Conservation (phyloP, 768 basidiomycete species). For the Pulveroboletus frians region DNA sequence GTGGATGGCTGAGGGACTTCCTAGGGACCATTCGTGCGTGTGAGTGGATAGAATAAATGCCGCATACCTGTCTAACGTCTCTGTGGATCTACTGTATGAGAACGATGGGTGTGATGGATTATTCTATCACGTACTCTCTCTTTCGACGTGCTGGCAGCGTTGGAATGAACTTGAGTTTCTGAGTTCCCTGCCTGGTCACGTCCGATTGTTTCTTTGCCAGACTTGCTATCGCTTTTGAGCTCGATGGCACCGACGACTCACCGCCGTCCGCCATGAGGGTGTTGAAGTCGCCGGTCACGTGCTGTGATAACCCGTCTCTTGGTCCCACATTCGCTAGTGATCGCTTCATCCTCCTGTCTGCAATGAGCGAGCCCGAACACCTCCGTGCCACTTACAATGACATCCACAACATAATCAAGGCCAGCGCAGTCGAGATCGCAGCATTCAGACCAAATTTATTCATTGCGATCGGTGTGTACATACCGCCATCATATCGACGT, state of each 20-base stretch:
- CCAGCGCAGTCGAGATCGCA: constrained; percentile 61
- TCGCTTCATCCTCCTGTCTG: background rate
- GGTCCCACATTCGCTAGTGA: too few species aligned
- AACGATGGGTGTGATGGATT: background rate
- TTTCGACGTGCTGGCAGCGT: constrained; percentile 70
- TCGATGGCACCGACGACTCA: constrained; percentile 18
- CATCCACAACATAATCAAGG: constrained; percentile 82
- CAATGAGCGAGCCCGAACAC: constrained; percentile 49
- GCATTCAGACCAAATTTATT: constrained; percentile 84
- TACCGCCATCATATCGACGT: background rate
- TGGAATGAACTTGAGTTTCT: constrained; percentile 77
- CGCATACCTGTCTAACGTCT: constrained; percentile 59
- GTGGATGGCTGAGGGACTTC: constrained; percentile 39
- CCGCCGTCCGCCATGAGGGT: constrained; percentile 14
- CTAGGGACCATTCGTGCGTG: constrained; percentile 30
- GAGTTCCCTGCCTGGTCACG: constrained; percentile 67
- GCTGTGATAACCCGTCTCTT: background rate
- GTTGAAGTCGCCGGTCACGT: constrained; percentile 14
- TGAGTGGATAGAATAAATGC: background rate
- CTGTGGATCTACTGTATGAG: constrained; percentile 32
- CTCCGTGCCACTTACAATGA: constrained; percentile 83
- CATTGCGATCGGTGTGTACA: constrained; percentile 67
- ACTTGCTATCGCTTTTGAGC: constrained; percentile 67
- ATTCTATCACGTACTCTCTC: constrained; percentile 60
- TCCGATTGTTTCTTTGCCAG: constrained; percentile 67